Evolutionary conservation across 1,139 yeast genomes (phyloP), one percentile per base, ranked within the genome.

Genomic region (Suhomyces bokatorum): DNA sequence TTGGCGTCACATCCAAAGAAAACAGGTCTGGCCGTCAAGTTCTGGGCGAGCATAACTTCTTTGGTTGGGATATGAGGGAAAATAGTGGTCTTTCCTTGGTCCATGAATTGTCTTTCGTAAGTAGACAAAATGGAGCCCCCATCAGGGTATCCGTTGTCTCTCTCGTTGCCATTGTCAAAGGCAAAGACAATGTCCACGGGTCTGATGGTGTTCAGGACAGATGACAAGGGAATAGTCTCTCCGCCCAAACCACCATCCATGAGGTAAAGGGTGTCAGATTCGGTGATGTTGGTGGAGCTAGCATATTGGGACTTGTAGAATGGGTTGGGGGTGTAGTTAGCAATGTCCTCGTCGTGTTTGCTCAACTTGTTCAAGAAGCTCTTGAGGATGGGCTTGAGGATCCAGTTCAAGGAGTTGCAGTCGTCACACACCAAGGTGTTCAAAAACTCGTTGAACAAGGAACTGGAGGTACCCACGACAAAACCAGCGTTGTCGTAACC

Each of bases 11-110:
- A 90, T 37, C 97, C 97, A 59, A 89, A 89, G 69, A 90, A 89
- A 0, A 88, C 75, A 45, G 97, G 95, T 55, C 65, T 78, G 6
- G 81, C 69, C 10, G 86, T 80, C 49, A 85, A 68, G 51, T 86
- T 86, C 16, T 56, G 44, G n/a, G 52, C 45, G 26, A 53, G 40
- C 42, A 89, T 87, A 0, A 95, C 78, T 39, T 75, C 69, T 20
- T 62, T 65, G 60, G 81, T 91, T n/a, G 97, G 97, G 43, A 90
- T 95, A 56, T 85, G 82, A 28, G 97, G 97, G 78, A 87, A 87
- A 3, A 82, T 67, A 27, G 86, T 79, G 35, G 80, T 80, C 52
- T 81, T 78, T 17, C 85, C 89, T 60, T 81, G 85, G 4, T 60
- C 29, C 15, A 70, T 66, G 59, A 87, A 86, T 65, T 85, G 91